Evolutionary conservation across 768 basidiomycete genomes (phyloP).

Genomic region (Suillus spraguei): DNA sequence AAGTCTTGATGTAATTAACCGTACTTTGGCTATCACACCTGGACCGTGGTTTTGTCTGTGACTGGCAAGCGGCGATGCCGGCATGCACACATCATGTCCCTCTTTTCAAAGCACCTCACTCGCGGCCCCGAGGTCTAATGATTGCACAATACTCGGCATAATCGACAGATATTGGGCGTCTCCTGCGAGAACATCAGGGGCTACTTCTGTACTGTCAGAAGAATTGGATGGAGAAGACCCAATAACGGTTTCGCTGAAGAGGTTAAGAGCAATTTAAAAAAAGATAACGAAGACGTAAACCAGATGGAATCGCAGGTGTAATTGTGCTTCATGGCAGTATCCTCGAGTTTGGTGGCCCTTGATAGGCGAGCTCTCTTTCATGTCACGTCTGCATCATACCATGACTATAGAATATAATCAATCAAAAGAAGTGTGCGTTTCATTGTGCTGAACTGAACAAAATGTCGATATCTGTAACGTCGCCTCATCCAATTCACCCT

Average conservation of each 20-base stretch:
- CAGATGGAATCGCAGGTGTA: not conserved
- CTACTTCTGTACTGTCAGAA: not conserved
- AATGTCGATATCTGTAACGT: not conserved
- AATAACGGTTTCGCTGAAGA: conserved; percentile 5
- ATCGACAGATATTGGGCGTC: conserved; percentile 10
- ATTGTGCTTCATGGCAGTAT: not conserved
- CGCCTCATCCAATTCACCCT: not conserved
- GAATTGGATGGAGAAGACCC: conserved; percentile 6
- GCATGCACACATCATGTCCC: too few relatives aligned
- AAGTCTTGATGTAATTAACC: too few relatives aligned
- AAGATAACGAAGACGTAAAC: not conserved
- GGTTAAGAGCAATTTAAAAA: not conserved
- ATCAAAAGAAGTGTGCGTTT: not conserved
- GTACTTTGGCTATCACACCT: too few relatives aligned
- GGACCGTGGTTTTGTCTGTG: too few relatives aligned
- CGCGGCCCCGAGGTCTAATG: too few relatives aligned
- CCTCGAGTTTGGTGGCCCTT: not conserved
- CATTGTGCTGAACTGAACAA: not conserved
- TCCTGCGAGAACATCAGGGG: conserved; percentile 10
- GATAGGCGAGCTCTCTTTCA: not conserved
- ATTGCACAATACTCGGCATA: conserved; percentile 11
- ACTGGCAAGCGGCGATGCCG: too few relatives aligned
- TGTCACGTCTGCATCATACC: not conserved
- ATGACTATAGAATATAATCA: not conserved
- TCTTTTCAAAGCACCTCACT: too few relatives aligned